phyloP scores from a whole-genome alignment of 306 rosid species.

The Inga laurina region DNA sequence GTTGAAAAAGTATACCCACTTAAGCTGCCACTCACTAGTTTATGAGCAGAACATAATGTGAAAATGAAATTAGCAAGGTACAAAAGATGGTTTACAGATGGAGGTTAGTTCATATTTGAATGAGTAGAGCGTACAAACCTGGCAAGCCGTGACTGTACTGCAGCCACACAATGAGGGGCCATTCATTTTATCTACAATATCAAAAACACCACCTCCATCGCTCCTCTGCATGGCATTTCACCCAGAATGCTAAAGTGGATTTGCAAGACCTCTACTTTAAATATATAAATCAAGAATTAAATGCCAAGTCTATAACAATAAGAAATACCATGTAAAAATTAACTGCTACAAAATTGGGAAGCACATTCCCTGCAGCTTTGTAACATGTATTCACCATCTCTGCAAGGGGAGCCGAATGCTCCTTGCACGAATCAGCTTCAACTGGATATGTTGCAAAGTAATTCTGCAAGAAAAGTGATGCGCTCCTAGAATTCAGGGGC shows the following conservation, averaged over 20 bases:
- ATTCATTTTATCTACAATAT: slow-evolving; percentile 82
- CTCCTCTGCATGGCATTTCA: slow-evolving; percentile 75
- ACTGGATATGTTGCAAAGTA: slow-evolving; percentile 95
- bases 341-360: slow-evolving; percentile 90
- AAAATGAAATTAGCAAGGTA: slow-evolving; percentile 24
- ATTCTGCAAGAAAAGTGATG: slow-evolving; percentile 80
- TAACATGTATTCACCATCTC: slow-evolving; percentile 85
- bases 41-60: slow-evolving; percentile 7
- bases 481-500: slow-evolving; percentile 66
- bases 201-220: slow-evolving; percentile 96
- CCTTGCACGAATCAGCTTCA: slow-evolving; percentile 91
- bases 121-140: slow-evolving; percentile 64
- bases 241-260: slow-evolving; percentile 37
- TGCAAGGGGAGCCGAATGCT: slow-evolving; percentile 88
- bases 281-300: slow-evolving; percentile 9
- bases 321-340: slow-evolving; percentile 91
- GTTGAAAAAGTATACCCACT: slow-evolving; percentile 13
- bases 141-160: slow-evolving; percentile 77
- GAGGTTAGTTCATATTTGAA: slow-evolving; percentile 11
- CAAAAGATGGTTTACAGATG: slow-evolving; percentile 26
- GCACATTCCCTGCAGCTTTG: slow-evolving; percentile 79
- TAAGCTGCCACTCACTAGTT: slow-evolving; percentile 3
- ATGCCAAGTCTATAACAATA: slow-evolving; percentile 9
- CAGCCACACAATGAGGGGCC: slow-evolving; percentile 91
- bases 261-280: slow-evolving; percentile 10